Conservation (phyloP, 2,329 filamentous ascomycete species). For the Aspergillus pseudotamarii region DNA sequence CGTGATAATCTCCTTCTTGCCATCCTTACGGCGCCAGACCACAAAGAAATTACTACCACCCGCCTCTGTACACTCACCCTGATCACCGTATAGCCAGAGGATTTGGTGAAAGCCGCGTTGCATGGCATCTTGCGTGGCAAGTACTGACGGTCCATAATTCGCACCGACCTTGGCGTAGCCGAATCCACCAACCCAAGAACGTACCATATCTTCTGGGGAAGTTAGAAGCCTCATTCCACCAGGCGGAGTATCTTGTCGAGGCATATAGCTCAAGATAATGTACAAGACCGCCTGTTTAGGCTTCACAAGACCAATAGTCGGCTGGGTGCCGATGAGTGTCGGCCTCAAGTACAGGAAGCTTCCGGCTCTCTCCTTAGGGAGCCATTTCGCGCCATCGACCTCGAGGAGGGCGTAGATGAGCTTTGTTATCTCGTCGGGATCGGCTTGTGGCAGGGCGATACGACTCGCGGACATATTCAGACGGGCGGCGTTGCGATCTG, state of each 20-base stretch:
- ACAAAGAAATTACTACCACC: conserved; percentile 89
- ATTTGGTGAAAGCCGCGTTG: conserved; percentile 79
- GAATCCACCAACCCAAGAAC: conserved; percentile 87
- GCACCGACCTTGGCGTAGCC: conserved; percentile 87
- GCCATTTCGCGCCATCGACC: conserved; percentile 30
- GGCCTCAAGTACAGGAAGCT: conserved; percentile 78
- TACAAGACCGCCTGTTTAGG: conserved; percentile 10
- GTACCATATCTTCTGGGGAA: conserved; percentile 74
- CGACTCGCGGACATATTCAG: conserved; percentile 57
- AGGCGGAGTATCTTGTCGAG: background rate
- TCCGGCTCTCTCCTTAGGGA: conserved; percentile 14
- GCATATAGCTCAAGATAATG: conserved; percentile 66
- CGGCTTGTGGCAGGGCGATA: conserved; percentile 73
- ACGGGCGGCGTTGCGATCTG: conserved; percentile 66
- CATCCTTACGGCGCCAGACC: conserved; percentile 61
- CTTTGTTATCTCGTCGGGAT: conserved; percentile 68
- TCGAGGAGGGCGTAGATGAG: conserved; percentile 64
- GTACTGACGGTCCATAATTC: conserved; percentile 81
- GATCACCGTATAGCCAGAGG: conserved; percentile 78
- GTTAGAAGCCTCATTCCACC: conserved; percentile 58
- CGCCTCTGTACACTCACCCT: conserved; percentile 79
- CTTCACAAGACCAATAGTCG: conserved; percentile 68
- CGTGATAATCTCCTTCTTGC: conserved; percentile 70
- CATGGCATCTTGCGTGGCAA: conserved; percentile 73
- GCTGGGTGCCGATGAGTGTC: conserved; percentile 78